These are phyloP conservation scores for Curvularia spicifera DNA, from an alignment of 2,329 filamentous ascomycete species.

Conservation along the genomic window DNA sequence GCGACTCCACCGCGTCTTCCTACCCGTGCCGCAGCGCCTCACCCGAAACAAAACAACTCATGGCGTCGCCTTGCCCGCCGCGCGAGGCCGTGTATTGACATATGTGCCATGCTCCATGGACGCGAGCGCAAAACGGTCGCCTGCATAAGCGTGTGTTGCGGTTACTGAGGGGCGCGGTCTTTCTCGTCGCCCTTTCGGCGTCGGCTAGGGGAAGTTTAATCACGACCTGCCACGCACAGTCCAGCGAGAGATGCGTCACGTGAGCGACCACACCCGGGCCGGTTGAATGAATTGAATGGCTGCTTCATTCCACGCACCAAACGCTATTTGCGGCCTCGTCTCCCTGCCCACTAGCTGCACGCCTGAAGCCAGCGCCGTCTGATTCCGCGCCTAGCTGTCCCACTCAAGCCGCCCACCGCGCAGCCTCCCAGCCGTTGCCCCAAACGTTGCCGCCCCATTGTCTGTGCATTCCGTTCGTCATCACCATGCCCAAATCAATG, in stretches of 20 bases:
- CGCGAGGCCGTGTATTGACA: background rate
- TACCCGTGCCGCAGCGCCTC: conserved; percentile 21
- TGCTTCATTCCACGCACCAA: background rate
- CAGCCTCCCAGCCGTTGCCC: background rate
- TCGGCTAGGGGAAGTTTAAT: background rate
- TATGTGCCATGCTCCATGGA: background rate
- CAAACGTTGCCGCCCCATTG: background rate
- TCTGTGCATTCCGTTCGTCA: background rate
- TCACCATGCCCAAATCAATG: background rate
- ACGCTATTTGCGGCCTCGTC: background rate
- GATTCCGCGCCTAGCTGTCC: background rate
- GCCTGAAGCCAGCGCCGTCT: background rate
- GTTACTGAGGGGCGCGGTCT: background rate
- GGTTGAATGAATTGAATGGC: background rate
- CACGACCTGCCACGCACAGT: background rate
- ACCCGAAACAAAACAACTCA: conserved; percentile 17
- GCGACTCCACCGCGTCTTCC: conserved; percentile 12
- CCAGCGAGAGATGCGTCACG: background rate
- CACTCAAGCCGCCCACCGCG: background rate
- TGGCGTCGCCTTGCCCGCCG: background rate
- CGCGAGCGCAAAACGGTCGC: too few species aligned
- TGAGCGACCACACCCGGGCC: background rate
- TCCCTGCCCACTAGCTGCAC: background rate
- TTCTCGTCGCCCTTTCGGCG: background rate
- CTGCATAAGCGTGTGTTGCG: background rate